Conservation (phyloP, 75 land plant genomes). For the Picea glauca region DNA sequence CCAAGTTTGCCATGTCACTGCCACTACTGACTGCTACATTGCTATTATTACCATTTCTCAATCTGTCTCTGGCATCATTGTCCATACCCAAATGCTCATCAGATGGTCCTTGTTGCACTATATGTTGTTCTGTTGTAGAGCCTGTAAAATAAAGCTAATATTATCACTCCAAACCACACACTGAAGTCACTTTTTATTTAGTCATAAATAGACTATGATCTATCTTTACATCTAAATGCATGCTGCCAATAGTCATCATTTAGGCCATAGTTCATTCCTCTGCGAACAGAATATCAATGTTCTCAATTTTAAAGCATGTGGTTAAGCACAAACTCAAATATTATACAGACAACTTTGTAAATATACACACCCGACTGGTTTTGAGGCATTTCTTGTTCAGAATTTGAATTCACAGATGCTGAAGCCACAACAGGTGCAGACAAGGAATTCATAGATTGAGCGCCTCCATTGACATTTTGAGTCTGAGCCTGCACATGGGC, state of each 20-base stretch:
- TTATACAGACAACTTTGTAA: background rate
- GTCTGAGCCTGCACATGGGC: slow-evolving; percentile 22
- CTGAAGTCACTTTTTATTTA: background rate
- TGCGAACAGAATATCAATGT: slow-evolving; percentile 6
- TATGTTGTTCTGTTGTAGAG: background rate
- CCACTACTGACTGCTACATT: background rate
- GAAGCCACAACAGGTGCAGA: slow-evolving; percentile 7
- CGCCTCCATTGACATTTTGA: slow-evolving; percentile 12
- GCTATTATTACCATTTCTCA: background rate
- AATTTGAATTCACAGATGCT: background rate
- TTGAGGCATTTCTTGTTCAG: background rate
- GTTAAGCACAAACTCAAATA: background rate
- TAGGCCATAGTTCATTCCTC: background rate
- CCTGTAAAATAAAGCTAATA: background rate
- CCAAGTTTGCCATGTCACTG: background rate
- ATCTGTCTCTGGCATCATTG: background rate
- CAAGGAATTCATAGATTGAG: slow-evolving; percentile 5
- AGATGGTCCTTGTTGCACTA: background rate
- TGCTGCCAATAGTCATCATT: background rate
- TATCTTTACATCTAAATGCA: background rate
- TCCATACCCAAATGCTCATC: background rate
- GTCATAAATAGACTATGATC: too few species aligned
- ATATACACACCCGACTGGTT: background rate
- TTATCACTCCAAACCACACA: background rate
- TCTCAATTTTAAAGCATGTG: too few species aligned